Evolutionary conservation across 345 rosid genomes (phyloP).

Genomic region (Carallia brachiata): DNA sequence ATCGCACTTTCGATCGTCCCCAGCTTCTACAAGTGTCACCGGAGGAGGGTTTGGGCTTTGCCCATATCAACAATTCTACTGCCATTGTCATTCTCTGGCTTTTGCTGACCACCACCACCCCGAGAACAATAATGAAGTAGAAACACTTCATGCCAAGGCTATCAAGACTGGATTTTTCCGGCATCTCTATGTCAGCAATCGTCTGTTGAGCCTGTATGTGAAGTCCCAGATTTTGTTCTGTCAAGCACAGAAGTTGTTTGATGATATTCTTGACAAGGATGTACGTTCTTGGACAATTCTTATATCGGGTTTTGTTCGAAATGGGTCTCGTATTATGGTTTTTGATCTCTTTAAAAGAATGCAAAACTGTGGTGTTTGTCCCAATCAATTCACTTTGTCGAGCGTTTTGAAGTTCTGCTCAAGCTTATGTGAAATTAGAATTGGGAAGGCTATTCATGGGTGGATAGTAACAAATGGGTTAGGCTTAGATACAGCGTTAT

Average conservation of each 20-base stretch:
- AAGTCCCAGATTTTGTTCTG: not conserved
- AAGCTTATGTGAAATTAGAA: constrained; percentile 27
- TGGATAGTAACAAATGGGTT: constrained; percentile 43
- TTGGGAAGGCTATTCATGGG: constrained; percentile 50
- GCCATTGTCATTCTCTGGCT: constrained; percentile 4
- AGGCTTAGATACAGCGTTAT: constrained; percentile 38
- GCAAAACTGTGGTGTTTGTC: constrained; percentile 35
- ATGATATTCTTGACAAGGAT: constrained; percentile 16
- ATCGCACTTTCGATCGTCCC: not conserved
- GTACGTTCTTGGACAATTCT: constrained; percentile 49
- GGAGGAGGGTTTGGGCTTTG: not conserved
- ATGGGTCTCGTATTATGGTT: constrained; percentile 21
- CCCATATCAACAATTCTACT: not conserved
- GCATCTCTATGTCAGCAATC: constrained; percentile 3
- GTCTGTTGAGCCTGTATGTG: constrained; percentile 4
- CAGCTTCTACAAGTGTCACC: not conserved
- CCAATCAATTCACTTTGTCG: constrained; percentile 52
- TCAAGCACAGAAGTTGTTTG: constrained; percentile 20
- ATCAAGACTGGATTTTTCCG: constrained; percentile 17
- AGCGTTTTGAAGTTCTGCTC: constrained; percentile 48
- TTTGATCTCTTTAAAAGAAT: constrained; percentile 35
- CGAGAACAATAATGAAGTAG: not conserved
- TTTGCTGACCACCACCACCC: not conserved
- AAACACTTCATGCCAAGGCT: constrained; percentile 10
- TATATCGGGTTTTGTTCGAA: constrained; percentile 36